Percentiles rank a stretch among this genome's conserved stretches.
Conservation (phyloP, 371 early-diverging fungal species). For the Lichtheimia ramosa region DNA sequence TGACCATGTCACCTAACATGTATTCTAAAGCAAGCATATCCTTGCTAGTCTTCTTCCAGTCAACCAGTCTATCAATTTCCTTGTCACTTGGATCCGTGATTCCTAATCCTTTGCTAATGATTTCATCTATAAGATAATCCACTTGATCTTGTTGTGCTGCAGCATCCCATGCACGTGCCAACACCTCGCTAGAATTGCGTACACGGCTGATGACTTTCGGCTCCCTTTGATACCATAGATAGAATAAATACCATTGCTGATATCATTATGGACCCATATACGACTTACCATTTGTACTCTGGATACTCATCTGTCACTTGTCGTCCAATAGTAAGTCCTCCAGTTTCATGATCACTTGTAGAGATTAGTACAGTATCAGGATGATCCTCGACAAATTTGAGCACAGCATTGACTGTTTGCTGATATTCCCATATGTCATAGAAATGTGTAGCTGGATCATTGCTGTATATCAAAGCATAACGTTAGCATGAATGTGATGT, state of each 20-base stretch:
- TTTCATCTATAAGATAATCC: slow-evolving; percentile 24
- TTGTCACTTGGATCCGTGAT: slow-evolving; percentile 53
- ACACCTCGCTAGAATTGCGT: slow-evolving; percentile 52
- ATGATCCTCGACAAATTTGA: slow-evolving; percentile 61
- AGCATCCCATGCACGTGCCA: slow-evolving; percentile 17
- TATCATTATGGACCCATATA: background rate
- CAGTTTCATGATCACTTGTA: slow-evolving; percentile 62
- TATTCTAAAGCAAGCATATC: slow-evolving; percentile 25
- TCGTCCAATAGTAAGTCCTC: slow-evolving; percentile 54
- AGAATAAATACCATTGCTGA: background rate
- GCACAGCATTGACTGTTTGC: slow-evolving; percentile 55
- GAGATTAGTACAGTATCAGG: slow-evolving; percentile 76
- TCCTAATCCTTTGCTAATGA: slow-evolving; percentile 56
- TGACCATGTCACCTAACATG: slow-evolving; percentile 49
- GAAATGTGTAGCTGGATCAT: slow-evolving; percentile 78
- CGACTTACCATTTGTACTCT: slow-evolving; percentile 60
- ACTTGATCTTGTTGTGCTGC: background rate
- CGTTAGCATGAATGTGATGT: background rate
- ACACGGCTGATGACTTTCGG: slow-evolving; percentile 63
- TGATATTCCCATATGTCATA: slow-evolving; percentile 77
- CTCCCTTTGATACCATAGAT: slow-evolving; percentile 19
- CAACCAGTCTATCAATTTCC: slow-evolving; percentile 51
- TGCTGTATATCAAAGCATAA: slow-evolving; percentile 31
- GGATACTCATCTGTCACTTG: slow-evolving; percentile 60
- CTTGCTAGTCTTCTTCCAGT: slow-evolving; percentile 24